Percentiles rank a stretch among this genome's conserved stretches.
Conservation (phyloP, 1,284 basidiomycete species). For the Wallemia hederae region DNA sequence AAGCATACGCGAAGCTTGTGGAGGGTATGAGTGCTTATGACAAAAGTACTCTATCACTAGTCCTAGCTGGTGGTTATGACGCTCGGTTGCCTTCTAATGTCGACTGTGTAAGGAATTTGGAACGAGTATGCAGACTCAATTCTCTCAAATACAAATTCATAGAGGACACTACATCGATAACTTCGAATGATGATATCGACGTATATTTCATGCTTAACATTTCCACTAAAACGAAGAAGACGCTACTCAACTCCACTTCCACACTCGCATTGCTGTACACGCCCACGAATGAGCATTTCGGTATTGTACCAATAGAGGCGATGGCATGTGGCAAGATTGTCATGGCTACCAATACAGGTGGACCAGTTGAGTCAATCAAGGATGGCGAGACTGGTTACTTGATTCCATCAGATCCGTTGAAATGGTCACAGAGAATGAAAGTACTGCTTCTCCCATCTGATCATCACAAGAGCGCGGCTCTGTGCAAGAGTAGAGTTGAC, state of each 20-base stretch:
- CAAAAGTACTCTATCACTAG: constrained; percentile 26
- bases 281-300: constrained; percentile 84
- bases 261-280: constrained; percentile 66
- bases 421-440: not conserved
- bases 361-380: constrained; percentile 66
- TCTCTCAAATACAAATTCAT: constrained; percentile 26
- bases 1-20: constrained; percentile 30
- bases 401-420: not conserved
- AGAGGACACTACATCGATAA: constrained; percentile 12
- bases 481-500: not conserved
- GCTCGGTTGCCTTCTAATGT: constrained; percentile 37
- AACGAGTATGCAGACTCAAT: constrained; percentile 19
- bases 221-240: constrained; percentile 42
- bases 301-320: constrained; percentile 81
- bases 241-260: constrained; percentile 31
- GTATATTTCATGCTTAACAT: constrained; percentile 67
- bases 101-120: constrained; percentile 9
- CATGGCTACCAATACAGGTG: constrained; percentile 61
- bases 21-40: constrained; percentile 1
- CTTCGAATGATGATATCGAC: constrained; percentile 22
- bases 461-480: not conserved
- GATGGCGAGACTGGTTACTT: constrained; percentile 14
- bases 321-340: constrained; percentile 80
- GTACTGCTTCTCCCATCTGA: not conserved
- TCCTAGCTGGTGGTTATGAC: constrained; percentile 38